A percentile compares a stretch with the other conserved stretches of the same genome.
Conservation (phyloP, 2,329 filamentous ascomycete genomes). For the Ophiognomonia clavigignenti-juglandacearum region DNA sequence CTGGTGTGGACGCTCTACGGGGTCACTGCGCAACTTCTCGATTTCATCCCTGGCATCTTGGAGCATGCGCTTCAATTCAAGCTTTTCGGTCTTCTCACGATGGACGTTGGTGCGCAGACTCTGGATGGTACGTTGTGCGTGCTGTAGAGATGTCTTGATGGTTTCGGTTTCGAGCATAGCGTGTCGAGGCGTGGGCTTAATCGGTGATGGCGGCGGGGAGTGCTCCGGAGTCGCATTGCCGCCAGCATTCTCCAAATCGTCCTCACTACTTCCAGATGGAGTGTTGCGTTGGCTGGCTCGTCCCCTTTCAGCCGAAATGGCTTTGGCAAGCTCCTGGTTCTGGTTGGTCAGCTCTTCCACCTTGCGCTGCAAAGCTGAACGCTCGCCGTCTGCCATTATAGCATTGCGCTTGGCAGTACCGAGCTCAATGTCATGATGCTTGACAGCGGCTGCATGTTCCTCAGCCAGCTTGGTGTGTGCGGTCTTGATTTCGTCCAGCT, state of each 20-base stretch:
- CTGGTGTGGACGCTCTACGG: slow-evolving; percentile 26
- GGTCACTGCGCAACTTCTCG: slow-evolving; percentile 61
- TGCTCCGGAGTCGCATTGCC: slow-evolving; percentile 78
- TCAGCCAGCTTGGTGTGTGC: slow-evolving; percentile 74
- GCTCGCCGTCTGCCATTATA: slow-evolving; percentile 72
- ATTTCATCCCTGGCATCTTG: slow-evolving; percentile 93
- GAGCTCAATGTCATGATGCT: slow-evolving; percentile 85
- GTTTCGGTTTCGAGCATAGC: slow-evolving; percentile 93
- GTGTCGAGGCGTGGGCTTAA: slow-evolving; percentile 88
- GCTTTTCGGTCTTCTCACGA: slow-evolving; percentile 96
- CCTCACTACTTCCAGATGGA: slow-evolving; percentile 52
- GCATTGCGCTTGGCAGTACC: slow-evolving; percentile 78
- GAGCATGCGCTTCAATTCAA: slow-evolving; percentile 90
- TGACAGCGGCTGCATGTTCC: slow-evolving; percentile 70
- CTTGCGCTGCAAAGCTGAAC: slow-evolving; percentile 72
- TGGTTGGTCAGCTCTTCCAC: slow-evolving; percentile 83
- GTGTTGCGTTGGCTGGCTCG: slow-evolving; percentile 61
- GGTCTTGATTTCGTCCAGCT: slow-evolving; percentile 85
- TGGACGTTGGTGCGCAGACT: slow-evolving; percentile 92
- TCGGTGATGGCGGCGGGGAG: slow-evolving; percentile 83
- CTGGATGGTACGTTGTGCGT: slow-evolving; percentile 95
- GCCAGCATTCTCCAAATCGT: slow-evolving; percentile 59
- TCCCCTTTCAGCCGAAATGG: slow-evolving; percentile 69
- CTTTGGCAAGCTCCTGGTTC: slow-evolving; percentile 85
- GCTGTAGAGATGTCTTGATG: slow-evolving; percentile 85